These are phyloP conservation scores for Phytophthora syringae DNA, from an alignment of 352 stramenopile genomes.

Conservation along the genomic window DNA sequence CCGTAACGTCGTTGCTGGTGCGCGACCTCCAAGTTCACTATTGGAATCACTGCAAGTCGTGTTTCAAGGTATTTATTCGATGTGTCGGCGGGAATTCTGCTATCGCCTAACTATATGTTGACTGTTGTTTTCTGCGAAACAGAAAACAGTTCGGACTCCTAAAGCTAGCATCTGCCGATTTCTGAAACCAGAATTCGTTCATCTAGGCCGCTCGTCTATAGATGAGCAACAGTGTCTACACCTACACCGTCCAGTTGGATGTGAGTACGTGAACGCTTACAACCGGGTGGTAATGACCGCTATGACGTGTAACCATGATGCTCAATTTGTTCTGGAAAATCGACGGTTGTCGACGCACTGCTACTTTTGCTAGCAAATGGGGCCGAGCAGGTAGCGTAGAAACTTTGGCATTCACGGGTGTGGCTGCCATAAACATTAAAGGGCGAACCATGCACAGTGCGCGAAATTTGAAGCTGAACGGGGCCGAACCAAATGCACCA, in stretches of 20 bases:
- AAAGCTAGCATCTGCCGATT: constrained; percentile 28
- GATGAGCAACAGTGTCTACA: neutral
- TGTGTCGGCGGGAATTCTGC: neutral
- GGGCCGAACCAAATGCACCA: too few relatives aligned
- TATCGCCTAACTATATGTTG: too few relatives aligned
- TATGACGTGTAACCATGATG: constrained; percentile 41
- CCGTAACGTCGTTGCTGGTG: constrained; percentile 1
- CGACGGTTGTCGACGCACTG: too few relatives aligned
- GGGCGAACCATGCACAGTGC: too few relatives aligned
- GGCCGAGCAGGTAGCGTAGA: too few relatives aligned
- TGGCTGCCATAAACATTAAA: too few relatives aligned
- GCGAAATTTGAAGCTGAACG: too few relatives aligned
- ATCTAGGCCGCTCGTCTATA: neutral
- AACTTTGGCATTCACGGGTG: too few relatives aligned
- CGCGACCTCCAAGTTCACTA: constrained; percentile 21
- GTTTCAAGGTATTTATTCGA: constrained; percentile 18
- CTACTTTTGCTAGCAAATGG: too few relatives aligned
- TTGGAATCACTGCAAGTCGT: constrained; percentile 24
- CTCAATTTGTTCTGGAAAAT: constrained; percentile 16
- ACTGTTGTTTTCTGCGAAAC: too few relatives aligned
- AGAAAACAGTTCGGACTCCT: constrained; percentile 22
- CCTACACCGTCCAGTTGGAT: constrained; percentile 18
- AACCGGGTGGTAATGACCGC: constrained; percentile 15
- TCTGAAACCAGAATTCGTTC: constrained; percentile 22
- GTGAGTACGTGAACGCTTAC: constrained; percentile 43